These are phyloP conservation scores for Aspergillus kassunensis DNA, from an alignment of 495 filamentous ascomycete species.

Conservation along the genomic window DNA sequence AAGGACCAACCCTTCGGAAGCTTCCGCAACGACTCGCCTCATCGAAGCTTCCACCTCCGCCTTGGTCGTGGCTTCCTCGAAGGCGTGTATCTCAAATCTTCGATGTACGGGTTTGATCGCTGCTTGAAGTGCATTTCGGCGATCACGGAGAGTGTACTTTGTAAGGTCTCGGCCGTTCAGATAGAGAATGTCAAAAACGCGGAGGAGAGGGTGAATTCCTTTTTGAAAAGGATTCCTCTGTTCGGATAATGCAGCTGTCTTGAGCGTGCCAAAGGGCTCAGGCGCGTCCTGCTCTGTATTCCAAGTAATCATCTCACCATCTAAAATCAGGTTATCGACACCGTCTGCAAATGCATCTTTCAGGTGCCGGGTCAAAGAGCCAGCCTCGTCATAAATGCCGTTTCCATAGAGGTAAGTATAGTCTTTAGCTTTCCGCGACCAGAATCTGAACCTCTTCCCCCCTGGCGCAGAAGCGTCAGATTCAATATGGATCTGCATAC, in stretches of 20 bases:
- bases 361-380: conserved; percentile 76
- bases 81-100: conserved; percentile 80
- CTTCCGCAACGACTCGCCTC: conserved; percentile 78
- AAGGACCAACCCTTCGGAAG: conserved; percentile 86
- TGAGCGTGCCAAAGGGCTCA: conserved; percentile 87
- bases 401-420: conserved; percentile 93
- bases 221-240: conserved; percentile 72
- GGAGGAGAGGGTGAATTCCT: conserved; percentile 75
- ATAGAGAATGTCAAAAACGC: conserved; percentile 86
- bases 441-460: conserved; percentile 77
- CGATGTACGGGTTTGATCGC: conserved; percentile 62
- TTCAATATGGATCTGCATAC: conserved; percentile 94
- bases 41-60: conserved; percentile 74
- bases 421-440: conserved; percentile 95
- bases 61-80: conserved; percentile 59
- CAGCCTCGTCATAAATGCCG: conserved; percentile 67
- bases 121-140: conserved; percentile 68
- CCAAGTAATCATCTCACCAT: conserved; percentile 99
- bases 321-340: conserved; percentile 82
- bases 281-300: conserved; percentile 82
- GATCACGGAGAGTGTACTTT: conserved; percentile 76
- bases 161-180: conserved; percentile 79
- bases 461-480: conserved; percentile 63
- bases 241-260: conserved; percentile 81
- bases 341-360: conserved; percentile 71